phyloP scores from a whole-genome alignment of 2,329 filamentous ascomycete genomes.

The Chrysoporthe puriensis region DNA sequence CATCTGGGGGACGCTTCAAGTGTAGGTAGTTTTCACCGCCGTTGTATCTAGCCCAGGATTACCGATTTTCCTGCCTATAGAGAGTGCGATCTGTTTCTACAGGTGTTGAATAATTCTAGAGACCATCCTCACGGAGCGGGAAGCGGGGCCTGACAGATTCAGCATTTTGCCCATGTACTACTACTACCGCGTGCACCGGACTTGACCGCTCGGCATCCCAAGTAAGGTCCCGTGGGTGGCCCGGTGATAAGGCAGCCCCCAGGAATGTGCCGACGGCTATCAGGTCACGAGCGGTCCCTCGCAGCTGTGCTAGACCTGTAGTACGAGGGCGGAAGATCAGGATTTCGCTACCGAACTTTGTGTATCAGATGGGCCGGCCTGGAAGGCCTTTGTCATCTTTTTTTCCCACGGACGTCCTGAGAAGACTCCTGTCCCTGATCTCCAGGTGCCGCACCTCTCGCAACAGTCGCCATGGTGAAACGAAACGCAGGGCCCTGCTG shows the following conservation, averaged over 20 bases:
- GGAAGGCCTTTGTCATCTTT: background rate
- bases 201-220: too few relatives aligned
- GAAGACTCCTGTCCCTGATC: background rate
- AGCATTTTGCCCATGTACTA: too few relatives aligned
- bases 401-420: too few relatives aligned
- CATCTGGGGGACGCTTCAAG: background rate
- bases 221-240: too few relatives aligned
- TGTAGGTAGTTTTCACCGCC: background rate
- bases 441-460: background rate
- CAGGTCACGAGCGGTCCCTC: too few relatives aligned
- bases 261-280: too few relatives aligned
- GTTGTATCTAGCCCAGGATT: background rate
- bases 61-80: background rate
- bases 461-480: background rate
- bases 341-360: background rate
- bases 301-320: too few relatives aligned
- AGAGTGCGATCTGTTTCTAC: background rate
- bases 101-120: background rate
- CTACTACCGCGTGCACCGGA: too few relatives aligned
- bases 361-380: background rate
- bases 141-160: too few relatives aligned
- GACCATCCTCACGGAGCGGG: too few relatives aligned
- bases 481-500: background rate
- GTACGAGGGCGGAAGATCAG: background rate
- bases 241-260: too few relatives aligned